These are phyloP conservation scores for Cordyceps cicadae DNA, from an alignment of 2,329 filamentous ascomycete species.

Conservation along the genomic window DNA sequence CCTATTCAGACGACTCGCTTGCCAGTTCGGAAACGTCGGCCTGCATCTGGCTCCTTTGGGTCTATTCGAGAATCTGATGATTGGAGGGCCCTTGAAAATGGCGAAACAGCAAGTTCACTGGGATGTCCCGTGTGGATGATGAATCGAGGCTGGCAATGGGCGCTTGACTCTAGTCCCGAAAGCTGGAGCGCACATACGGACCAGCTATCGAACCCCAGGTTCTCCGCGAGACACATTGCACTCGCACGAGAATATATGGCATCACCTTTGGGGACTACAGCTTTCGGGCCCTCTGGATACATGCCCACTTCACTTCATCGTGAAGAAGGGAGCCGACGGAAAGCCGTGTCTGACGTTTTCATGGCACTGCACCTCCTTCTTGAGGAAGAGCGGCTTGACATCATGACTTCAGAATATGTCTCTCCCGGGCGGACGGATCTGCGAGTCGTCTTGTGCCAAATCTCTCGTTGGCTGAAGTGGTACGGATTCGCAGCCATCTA, in stretches of 20 bases:
- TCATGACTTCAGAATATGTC: slow-evolving; percentile 38
- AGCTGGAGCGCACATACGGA: slow-evolving; percentile 18
- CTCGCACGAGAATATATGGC: slow-evolving; percentile 58
- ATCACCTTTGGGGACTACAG: slow-evolving; percentile 48
- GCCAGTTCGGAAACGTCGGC: slow-evolving; percentile 24
- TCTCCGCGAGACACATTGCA: slow-evolving; percentile 44
- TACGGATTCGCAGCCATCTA: slow-evolving; percentile 39
- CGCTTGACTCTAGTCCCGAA: slow-evolving; percentile 46
- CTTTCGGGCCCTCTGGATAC: slow-evolving; percentile 48
- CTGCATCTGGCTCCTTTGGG: slow-evolving; percentile 28
- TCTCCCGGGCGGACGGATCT: slow-evolving; percentile 44
- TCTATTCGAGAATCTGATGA: slow-evolving; percentile 30
- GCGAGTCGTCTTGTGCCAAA: slow-evolving; percentile 68
- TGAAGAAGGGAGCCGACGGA: slow-evolving; percentile 49
- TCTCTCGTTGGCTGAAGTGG: slow-evolving; percentile 78
- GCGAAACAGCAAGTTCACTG: slow-evolving; percentile 39
- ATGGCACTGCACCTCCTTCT: slow-evolving; percentile 76
- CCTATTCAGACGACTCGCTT: slow-evolving; percentile 19
- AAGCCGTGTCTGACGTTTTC: slow-evolving; percentile 57
- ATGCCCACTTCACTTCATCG: slow-evolving; percentile 52
- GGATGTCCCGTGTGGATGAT: slow-evolving; percentile 51
- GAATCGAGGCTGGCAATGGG: slow-evolving; percentile 62
- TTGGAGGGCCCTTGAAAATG: slow-evolving; percentile 40
- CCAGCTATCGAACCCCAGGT: slow-evolving; percentile 25
- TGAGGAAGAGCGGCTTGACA: slow-evolving; percentile 80